Percentiles rank a stretch among this genome's conserved stretches.
Conservation (phyloP, 108 stramenopile species). For the Mayamaea pseudoterrestris region DNA sequence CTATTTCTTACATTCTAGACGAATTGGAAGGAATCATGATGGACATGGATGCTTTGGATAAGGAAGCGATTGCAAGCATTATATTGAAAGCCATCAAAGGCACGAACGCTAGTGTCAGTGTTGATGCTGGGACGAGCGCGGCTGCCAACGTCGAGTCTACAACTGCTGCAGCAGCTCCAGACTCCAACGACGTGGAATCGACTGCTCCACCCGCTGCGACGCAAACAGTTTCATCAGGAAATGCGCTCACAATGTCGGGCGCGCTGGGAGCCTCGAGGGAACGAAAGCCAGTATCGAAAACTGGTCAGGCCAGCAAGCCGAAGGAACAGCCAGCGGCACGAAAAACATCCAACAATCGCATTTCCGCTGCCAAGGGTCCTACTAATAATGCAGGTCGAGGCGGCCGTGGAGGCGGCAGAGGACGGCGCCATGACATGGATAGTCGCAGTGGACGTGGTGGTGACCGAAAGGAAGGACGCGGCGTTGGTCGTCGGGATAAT, state of each 20-base stretch:
- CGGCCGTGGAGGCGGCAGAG: slow-evolving; percentile 7
- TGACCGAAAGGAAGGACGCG: background rate
- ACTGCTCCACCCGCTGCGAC: slow-evolving; percentile 7
- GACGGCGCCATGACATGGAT: slow-evolving; percentile 6
- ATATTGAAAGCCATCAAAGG: slow-evolving; percentile 6
- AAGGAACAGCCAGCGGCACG: background rate
- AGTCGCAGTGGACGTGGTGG: slow-evolving; percentile 14
- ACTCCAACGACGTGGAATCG: background rate
- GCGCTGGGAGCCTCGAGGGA: slow-evolving; percentile 65
- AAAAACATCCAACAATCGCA: background rate
- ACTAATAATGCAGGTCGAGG: slow-evolving; percentile 4
- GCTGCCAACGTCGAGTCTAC: slow-evolving; percentile 4
- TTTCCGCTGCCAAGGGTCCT: background rate
- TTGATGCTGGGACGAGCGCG: background rate
- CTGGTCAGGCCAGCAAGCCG: background rate
- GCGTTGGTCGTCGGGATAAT: slow-evolving; percentile 2
- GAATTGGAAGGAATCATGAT: slow-evolving; percentile 64
- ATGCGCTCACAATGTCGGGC: slow-evolving; percentile 65
- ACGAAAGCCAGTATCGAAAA: slow-evolving; percentile 12
- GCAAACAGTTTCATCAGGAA: slow-evolving; percentile 6
- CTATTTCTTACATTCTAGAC: slow-evolving; percentile 27
- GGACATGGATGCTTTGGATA: slow-evolving; percentile 35
- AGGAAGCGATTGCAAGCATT: slow-evolving; percentile 15
- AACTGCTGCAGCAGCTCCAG: background rate
- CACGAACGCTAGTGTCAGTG: slow-evolving; percentile 1